These are phyloP conservation scores for Chrysoporthe puriensis DNA, from an alignment of 2,329 filamentous ascomycete species.

Conservation along the genomic window DNA sequence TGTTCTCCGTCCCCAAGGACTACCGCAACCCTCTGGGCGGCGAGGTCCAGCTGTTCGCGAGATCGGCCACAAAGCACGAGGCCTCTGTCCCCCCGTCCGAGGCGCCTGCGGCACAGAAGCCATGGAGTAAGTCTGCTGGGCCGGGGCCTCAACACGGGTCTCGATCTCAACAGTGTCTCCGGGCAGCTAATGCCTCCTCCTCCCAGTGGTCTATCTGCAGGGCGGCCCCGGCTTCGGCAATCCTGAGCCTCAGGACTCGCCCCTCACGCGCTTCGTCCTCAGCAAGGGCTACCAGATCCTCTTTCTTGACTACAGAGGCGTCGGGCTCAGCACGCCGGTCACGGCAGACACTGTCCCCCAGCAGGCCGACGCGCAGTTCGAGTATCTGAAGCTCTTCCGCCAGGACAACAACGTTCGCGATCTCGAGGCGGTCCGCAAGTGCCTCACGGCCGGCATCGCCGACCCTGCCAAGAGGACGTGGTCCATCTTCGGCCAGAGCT, in stretches of 20 bases:
- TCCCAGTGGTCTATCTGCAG: constrained; percentile 69
- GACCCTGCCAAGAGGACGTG: constrained; percentile 70
- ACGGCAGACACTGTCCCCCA: constrained; percentile 71
- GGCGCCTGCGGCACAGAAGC: constrained; percentile 32
- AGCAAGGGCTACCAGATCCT: constrained; percentile 84
- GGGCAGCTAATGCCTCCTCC: background rate
- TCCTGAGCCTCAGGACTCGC: constrained; percentile 71
- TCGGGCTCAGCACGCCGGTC: constrained; percentile 81
- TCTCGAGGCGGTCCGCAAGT: constrained; percentile 81
- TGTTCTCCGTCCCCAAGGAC: constrained; percentile 86
- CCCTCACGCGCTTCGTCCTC: constrained; percentile 72
- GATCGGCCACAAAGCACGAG: constrained; percentile 70
- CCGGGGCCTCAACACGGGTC: background rate
- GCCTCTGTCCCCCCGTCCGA: constrained; percentile 57
- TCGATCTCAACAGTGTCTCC: too few species aligned
- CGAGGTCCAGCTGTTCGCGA: constrained; percentile 76
- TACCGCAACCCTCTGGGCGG: constrained; percentile 65
- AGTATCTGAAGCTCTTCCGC: constrained; percentile 82
- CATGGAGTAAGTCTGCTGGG: constrained; percentile 9
- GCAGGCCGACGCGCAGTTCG: constrained; percentile 64
- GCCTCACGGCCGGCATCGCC: constrained; percentile 71
- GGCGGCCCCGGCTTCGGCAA: constrained; percentile 86
- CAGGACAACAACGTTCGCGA: constrained; percentile 91
- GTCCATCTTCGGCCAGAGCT: constrained; percentile 88
- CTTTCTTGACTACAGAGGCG: constrained; percentile 88